Percentiles rank a stretch among this genome's conserved stretches.
Evolutionary conservation across 805 yeast genomes (phyloP).

Genomic region (Wickerhamomyces tratensis): DNA sequence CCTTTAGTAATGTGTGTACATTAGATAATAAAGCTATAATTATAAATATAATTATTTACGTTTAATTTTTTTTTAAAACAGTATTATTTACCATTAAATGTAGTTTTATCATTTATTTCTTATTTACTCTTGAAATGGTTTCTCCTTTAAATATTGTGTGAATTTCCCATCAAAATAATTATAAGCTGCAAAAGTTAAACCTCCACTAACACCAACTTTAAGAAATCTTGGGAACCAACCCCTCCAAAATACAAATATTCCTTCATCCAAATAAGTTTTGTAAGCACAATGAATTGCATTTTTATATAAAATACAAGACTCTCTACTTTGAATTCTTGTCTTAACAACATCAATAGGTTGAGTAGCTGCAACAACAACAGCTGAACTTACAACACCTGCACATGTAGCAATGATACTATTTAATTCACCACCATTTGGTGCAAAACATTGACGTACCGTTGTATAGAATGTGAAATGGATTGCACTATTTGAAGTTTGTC

Average conservation of each 20-base stretch:
- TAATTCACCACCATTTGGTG: conserved; percentile 36
- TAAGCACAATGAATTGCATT: conserved; percentile 52
- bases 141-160: conserved; percentile 24
- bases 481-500: conserved; percentile 73
- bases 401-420: conserved; percentile 24
- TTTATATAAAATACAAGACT: conserved; percentile 45
- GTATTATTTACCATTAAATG: too few relatives aligned
- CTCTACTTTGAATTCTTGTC: conserved; percentile 76
- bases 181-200: conserved; percentile 59
- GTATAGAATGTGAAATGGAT: conserved; percentile 82
- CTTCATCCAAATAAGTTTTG: conserved; percentile 37
- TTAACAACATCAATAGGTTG: conserved; percentile 88
- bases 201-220: conserved; percentile 64
- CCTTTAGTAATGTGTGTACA: too few relatives aligned
- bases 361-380: conserved; percentile 66
- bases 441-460: conserved; percentile 59
- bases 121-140: conserved; percentile 21
- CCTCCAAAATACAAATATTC: conserved; percentile 37
- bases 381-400: conserved; percentile 55
- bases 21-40: too few relatives aligned
- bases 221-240: conserved; percentile 61
- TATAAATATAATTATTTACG: too few relatives aligned
- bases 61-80: too few relatives aligned
- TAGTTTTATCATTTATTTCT: too few relatives aligned
- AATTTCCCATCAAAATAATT: conserved; percentile 42